Base-by-base conservation (phyloP, 768 basidiomycete species). In the Scleroderma citrinum region DNA sequence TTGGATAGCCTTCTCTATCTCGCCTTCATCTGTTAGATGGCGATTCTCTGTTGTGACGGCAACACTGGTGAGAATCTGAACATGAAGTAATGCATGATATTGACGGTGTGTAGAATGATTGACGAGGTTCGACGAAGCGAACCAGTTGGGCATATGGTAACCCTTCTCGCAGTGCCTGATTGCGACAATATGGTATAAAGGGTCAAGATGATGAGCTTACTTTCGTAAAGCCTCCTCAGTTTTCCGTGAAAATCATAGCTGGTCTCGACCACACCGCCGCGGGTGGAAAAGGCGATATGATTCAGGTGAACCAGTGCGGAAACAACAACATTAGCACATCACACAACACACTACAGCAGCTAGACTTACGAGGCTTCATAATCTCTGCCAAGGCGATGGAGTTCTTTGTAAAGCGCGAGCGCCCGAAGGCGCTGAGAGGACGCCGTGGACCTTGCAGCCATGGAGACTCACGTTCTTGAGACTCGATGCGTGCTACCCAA, bases 191-290 rank as follows among this genome's bases (percentile, higher is more conserved):
- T n/a, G n/a, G n/a, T n/a, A n/a, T n/a, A n/a, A n/a, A n/a, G n/a
- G n/a, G n/a, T n/a, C n/a, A n/a, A 29, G 26, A 29, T 8, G 8
- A 29, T 4, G 26, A 5, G 26, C 81, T 53, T 59, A 87, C 88
- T 86, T 68, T 91, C 85, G 51, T 82, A 92, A 50, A 89, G 65
- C 30, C 69, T 71, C 44, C 90, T 74, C 36, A 92, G 72, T 57
- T 81, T 82, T 37, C 77, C 79, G 59, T 87, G 81, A 54, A 88
- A 92, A 68, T 88, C 74, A 58, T 92, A 92, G 40, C 89, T 87
- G 8, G 26, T 29, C 4, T 29, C 26, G 26, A 29, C 26, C 26
- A 62, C 21, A 32, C 47, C 20, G 13, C 13, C 34, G n/a, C 12
- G 34, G 34, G 34, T 5, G 12, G 5, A 29, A n/a, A n/a, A n/a